Conservation (phyloP, 495 filamentous ascomycete species). For the Saxophila tyrrhenica region DNA sequence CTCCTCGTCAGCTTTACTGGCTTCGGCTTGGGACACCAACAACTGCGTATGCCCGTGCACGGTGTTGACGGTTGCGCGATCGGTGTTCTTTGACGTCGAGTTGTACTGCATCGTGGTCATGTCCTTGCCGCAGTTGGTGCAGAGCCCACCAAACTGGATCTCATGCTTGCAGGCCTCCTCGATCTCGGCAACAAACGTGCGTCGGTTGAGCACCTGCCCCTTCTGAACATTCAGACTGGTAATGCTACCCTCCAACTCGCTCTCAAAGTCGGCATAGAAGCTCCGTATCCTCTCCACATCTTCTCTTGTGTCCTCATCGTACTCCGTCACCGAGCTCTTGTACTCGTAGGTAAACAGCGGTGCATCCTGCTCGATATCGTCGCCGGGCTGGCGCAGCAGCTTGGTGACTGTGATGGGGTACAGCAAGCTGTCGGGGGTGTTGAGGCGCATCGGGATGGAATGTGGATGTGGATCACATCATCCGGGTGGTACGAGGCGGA, state of each 20-base stretch:
- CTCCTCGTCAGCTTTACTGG: constrained; percentile 69
- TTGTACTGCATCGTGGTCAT: constrained; percentile 72
- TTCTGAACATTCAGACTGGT: constrained; percentile 61
- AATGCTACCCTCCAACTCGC: constrained; percentile 67
- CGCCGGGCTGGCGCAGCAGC: constrained; percentile 63
- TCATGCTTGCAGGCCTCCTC: constrained; percentile 88
- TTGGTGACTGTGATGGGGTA: constrained; percentile 93
- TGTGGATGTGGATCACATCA: constrained; percentile 12
- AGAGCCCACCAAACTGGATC: constrained; percentile 81
- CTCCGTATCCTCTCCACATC: constrained; percentile 56
- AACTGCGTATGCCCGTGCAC: constrained; percentile 78
- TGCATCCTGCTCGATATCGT: constrained; percentile 62
- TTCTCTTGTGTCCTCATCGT: constrained; percentile 51
- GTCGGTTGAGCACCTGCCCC: constrained; percentile 50
- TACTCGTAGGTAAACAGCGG: constrained; percentile 77
- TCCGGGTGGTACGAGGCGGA: neutral
- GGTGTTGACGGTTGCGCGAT: constrained; percentile 85
- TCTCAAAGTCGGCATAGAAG: constrained; percentile 67
- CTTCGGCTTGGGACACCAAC: constrained; percentile 52
- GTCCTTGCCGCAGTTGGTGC: constrained; percentile 87
- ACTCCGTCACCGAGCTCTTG: constrained; percentile 61
- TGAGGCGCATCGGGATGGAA: constrained; percentile 31
- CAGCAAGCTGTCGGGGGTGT: constrained; percentile 52
- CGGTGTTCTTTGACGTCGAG: constrained; percentile 48
- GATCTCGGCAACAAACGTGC: constrained; percentile 55